Evolutionary conservation across 1,284 basidiomycete genomes (phyloP).

Genomic region (Cutaneotrichosporon cyanovorans): DNA sequence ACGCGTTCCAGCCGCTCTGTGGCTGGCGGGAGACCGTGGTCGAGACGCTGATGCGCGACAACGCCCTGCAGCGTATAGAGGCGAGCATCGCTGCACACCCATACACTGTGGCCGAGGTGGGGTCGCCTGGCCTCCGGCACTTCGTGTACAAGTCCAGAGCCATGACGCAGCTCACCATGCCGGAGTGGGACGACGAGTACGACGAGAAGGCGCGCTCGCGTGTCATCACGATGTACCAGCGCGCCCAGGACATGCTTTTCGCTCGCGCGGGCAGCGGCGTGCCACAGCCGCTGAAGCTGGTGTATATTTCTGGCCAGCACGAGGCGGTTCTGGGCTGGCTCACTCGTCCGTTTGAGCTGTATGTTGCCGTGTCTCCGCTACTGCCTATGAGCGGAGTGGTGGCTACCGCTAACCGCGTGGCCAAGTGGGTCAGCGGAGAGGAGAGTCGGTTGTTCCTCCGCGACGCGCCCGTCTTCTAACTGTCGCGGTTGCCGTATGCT

Average conservation of each 20-base stretch:
- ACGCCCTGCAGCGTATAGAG: conserved; percentile 49
- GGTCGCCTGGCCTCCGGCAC: conserved; percentile 80
- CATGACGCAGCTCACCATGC: conserved; percentile 79
- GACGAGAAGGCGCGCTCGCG: conserved; percentile 43
- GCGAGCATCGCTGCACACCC: conserved; percentile 26
- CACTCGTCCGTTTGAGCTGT: conserved; percentile 86
- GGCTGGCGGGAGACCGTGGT: conserved; percentile 62
- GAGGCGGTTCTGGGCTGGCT: conserved; percentile 79
- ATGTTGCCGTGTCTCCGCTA: conserved; percentile 70
- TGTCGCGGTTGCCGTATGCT: no score
- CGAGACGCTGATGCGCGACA: conserved; percentile 58
- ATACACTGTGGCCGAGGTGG: conserved; percentile 51
- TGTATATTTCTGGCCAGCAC: conserved; percentile 71
- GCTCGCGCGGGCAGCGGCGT: conserved; percentile 75
- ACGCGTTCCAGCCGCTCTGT: conserved; percentile 50
- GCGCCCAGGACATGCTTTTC: conserved; percentile 72
- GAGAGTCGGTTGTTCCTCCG: conserved; percentile 72
- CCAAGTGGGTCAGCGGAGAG: conserved; percentile 82
- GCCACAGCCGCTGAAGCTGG: conserved; percentile 61
- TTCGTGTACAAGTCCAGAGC: conserved; percentile 88
- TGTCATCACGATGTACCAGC: conserved; percentile 74
- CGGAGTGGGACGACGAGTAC: conserved; percentile 76
- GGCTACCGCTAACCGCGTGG: conserved; percentile 77
- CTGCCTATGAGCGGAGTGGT: conserved; percentile 79
- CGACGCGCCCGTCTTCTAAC: conserved; percentile 76